These are phyloP conservation scores for Ricinus communis DNA, from an alignment of 345 rosid genomes.

Conservation along the genomic window DNA sequence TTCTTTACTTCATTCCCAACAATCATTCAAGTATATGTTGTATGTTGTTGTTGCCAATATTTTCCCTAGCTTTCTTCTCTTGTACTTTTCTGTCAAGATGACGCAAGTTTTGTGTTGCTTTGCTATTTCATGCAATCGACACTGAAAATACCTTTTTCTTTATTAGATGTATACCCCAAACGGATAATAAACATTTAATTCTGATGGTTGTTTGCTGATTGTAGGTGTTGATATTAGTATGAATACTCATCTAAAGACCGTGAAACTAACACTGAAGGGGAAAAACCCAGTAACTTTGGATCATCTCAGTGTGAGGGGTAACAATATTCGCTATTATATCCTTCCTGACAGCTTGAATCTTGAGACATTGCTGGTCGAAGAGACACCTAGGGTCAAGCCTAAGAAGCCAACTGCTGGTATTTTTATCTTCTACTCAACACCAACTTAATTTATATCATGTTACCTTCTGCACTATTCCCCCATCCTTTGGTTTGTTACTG, in stretches of 20 bases:
- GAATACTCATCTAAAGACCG: conserved; percentile 97
- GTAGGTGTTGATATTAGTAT: conserved; percentile 96
- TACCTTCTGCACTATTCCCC: background rate
- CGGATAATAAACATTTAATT: background rate
- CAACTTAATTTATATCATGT: background rate
- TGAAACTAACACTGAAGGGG: conserved; percentile 88
- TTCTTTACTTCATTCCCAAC: background rate
- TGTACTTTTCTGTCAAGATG: background rate
- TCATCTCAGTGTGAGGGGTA: conserved; percentile 92
- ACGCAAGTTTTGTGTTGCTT: background rate
- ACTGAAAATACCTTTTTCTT: background rate
- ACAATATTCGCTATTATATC: conserved; percentile 92
- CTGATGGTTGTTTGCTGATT: conserved; percentile 9
- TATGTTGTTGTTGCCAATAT: too few relatives aligned
- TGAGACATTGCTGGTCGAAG: conserved; percentile 96
- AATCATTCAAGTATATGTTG: background rate
- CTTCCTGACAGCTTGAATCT: conserved; percentile 98
- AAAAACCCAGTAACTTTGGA: conserved; percentile 84
- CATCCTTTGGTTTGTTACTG: background rate
- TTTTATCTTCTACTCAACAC: background rate
- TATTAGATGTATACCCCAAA: background rate
- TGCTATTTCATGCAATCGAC: background rate
- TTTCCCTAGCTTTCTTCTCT: background rate
- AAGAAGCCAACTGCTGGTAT: conserved; percentile 96
- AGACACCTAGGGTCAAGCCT: conserved; percentile 91